phyloP scores from a whole-genome alignment of 352 stramenopile genomes.

The Globisporangium perplexum region DNA sequence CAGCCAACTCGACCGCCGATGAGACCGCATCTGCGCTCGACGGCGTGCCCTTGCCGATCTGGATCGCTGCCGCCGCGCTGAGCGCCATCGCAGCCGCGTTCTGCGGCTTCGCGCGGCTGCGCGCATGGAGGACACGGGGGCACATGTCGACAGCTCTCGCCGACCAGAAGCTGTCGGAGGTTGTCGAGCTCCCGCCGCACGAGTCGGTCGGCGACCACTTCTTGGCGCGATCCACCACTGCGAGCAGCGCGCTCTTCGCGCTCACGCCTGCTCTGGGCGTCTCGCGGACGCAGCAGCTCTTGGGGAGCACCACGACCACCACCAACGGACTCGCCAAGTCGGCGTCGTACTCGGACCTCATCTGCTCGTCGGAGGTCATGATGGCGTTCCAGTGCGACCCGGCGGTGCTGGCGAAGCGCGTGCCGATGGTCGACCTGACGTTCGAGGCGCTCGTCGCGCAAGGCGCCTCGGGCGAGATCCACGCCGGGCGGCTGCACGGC shows the following conservation, averaged over 20 bases:
- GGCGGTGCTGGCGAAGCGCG: slow-evolving; percentile 33
- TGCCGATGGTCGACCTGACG: slow-evolving; percentile 48
- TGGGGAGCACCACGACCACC: background rate
- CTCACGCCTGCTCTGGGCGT: slow-evolving; percentile 16
- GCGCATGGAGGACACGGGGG: background rate
- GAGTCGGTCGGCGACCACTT: background rate
- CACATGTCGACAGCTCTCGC: background rate
- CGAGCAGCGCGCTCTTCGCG: background rate
- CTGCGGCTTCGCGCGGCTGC: background rate
- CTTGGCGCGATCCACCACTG: background rate
- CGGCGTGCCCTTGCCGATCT: slow-evolving; percentile 15
- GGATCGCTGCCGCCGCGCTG: slow-evolving; percentile 16
- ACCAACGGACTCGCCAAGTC: slow-evolving; percentile 11
- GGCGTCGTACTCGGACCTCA: slow-evolving; percentile 37
- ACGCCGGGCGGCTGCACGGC: slow-evolving; percentile 22
- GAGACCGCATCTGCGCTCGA: background rate
- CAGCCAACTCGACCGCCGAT: slow-evolving; percentile 6
- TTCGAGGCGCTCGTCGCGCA: slow-evolving; percentile 31
- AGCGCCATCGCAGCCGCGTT: background rate
- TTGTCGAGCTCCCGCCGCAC: no score
- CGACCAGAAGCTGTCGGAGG: slow-evolving; percentile 6
- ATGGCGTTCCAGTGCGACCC: slow-evolving; percentile 45
- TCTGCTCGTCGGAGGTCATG: slow-evolving; percentile 38
- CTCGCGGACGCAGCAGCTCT: slow-evolving; percentile 10
- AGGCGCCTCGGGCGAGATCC: slow-evolving; percentile 35